A percentile compares a stretch with the other conserved stretches of the same genome.
phyloP scores from a whole-genome alignment of 345 rosid species.

The Eucalyptus pauciflora region DNA sequence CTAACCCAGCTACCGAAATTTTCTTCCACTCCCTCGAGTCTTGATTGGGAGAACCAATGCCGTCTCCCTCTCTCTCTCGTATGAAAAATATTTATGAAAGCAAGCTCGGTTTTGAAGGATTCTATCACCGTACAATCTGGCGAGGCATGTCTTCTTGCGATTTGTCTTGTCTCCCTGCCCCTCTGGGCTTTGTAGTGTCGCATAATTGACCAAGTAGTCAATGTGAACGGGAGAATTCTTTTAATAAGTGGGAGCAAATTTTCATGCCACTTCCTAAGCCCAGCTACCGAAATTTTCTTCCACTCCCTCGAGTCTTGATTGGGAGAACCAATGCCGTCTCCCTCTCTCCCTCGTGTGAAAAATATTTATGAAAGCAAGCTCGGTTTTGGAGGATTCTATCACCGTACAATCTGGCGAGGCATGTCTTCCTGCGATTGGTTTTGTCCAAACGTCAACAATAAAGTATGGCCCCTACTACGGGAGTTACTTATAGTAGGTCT shows the following conservation, averaged over 20 bases:
- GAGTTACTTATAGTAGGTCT: neutral
- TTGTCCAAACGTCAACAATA: neutral
- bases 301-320: neutral
- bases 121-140: too few relatives aligned
- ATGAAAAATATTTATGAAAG: too few relatives aligned
- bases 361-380: neutral
- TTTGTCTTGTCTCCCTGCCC: too few relatives aligned
- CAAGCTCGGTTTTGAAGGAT: too few relatives aligned
- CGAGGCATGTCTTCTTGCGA: too few relatives aligned
- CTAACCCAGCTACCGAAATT: too few relatives aligned
- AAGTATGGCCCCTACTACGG: neutral
- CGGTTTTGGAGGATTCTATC: neutral
- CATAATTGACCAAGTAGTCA: neutral
- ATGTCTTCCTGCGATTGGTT: neutral
- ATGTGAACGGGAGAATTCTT: neutral
- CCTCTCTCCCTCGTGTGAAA: neutral
- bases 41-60: too few relatives aligned
- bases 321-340: neutral
- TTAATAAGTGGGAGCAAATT: neutral
- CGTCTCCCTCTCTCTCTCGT: too few relatives aligned
- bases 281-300: neutral
- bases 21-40: too few relatives aligned
- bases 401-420: neutral
- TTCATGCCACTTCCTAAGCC: neutral
- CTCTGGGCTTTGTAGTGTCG: neutral